Evolutionary conservation across 2,329 filamentous ascomycete species (phyloP), one percentile per base, ranked within the genome.

Genomic region (Falciphora oryzae): DNA sequence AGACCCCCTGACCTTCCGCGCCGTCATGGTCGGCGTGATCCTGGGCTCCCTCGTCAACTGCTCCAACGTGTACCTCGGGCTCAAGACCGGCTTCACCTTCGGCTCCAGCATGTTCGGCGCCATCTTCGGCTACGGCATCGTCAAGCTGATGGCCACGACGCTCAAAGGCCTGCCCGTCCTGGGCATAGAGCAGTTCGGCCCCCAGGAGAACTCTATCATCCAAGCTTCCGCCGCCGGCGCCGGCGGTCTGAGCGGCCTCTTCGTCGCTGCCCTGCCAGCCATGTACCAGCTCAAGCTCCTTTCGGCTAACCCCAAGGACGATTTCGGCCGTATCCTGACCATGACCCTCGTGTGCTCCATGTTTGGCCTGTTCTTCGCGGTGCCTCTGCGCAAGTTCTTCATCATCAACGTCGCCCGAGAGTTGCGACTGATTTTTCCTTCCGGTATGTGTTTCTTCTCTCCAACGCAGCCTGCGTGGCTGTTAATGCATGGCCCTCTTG

Each of bases 331-430:
- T 38, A 81, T 89, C 61, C 77, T 88, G 64, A 83, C 83, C 31
- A 79, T 89, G 67, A 88, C 85, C 3, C 77, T 86, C 58, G 83
- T 87, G 61, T 85, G 84, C 65, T 84, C 83, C 13, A 86, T 87
- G 74, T 89, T 88, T 72, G 86, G 87, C 4, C 80, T 88, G 66
- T 86, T 86, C 72, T 86, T 87, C 68, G 83, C 84, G 60, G 85
- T 85, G 0, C 85, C 85, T 10, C 79, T 88, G 25, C 84, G 87
- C 66, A 88, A 87, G 71, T 89, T 89, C 77, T 89, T 89, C 77
- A 83, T 89, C 73, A 83, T 89, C 72, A 85, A 87, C 65, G 84
- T 88, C 16, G 84, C 84, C 3, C 79, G 85, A 13, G 84, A 88
- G 73, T 75, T 87, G 38, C 81, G 80, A 65, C 78, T 88, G 59